A percentile compares a stretch with the other conserved stretches of the same genome.
Conservation (phyloP, 176 grass and related monocot species). For the Urochloa ruziziensis region DNA sequence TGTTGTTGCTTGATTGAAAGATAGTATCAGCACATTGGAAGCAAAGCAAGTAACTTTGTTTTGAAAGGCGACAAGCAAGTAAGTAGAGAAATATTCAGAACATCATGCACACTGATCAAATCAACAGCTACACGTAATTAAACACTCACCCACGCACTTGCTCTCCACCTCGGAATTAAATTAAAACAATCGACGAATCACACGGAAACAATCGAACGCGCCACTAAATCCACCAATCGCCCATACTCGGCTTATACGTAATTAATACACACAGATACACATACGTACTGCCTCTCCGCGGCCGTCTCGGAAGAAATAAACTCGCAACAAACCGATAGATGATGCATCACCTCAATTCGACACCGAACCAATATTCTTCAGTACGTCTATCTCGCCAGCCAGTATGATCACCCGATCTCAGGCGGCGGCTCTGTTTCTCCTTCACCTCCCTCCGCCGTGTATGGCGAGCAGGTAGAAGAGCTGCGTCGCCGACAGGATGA, state of each 20-base stretch:
- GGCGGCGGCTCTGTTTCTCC: not conserved
- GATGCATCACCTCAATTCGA: not conserved
- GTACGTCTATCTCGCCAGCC: not conserved
- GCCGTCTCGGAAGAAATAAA: not conserved
- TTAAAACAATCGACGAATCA: no score
- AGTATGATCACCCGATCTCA: not conserved
- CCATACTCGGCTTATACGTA: not conserved
- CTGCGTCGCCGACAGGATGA: conserved; percentile 82
- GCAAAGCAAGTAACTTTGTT: no score
- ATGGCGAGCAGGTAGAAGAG: conserved; percentile 83
- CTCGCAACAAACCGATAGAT: not conserved
- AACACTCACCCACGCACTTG: no score
- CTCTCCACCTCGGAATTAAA: no score
- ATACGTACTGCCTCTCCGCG: not conserved
- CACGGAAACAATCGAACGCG: not conserved
- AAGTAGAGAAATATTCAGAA: no score
- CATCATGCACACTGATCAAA: no score
- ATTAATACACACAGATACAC: not conserved
- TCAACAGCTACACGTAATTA: no score
- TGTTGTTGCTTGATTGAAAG: no score
- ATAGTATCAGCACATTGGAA: no score
- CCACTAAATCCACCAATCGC: no score
- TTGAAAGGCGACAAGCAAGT: no score
- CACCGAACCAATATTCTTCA: not conserved
- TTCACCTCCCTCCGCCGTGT: conserved; percentile 45